phyloP scores from a whole-genome alignment of 1,284 basidiomycete species.

The Cerioporus squamosus region DNA sequence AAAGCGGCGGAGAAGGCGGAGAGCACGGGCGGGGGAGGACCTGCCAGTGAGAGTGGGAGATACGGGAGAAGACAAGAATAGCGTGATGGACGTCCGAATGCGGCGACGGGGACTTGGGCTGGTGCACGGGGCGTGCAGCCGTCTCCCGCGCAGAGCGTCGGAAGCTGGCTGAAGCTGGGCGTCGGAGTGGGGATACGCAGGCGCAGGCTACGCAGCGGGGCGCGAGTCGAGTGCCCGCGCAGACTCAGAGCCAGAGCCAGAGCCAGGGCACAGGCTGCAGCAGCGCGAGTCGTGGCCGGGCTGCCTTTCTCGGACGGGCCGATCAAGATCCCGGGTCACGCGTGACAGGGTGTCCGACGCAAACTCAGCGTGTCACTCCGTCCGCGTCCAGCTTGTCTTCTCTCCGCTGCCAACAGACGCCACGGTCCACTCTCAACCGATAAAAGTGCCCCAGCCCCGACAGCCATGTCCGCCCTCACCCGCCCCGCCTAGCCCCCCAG shows the following conservation, averaged over 20 bases:
- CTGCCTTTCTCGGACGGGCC: not conserved
- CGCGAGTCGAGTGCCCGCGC: too few relatives aligned
- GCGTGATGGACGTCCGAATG: constrained; percentile 16
- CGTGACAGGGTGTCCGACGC: constrained; percentile 2
- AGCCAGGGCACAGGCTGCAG: too few relatives aligned
- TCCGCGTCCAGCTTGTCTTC: constrained; percentile 7
- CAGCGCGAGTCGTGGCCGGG: too few relatives aligned
- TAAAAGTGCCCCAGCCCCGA: constrained; percentile 11
- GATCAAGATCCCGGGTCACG: not conserved
- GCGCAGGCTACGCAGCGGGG: not conserved
- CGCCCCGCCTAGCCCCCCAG: constrained; percentile 14
- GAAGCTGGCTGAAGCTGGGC: not conserved
- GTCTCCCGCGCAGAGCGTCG: not conserved
- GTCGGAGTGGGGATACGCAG: not conserved
- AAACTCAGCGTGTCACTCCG: not conserved
- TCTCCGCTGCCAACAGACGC: constrained; percentile 20
- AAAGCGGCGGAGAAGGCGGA: constrained; percentile 18
- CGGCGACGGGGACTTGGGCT: constrained; percentile 19
- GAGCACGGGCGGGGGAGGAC: constrained; percentile 1
- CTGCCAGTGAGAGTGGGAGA: constrained; percentile 16
- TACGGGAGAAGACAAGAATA: constrained; percentile 21
- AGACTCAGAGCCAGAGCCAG: not conserved
- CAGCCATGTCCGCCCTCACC: constrained; percentile 17
- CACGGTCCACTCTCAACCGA: not conserved
- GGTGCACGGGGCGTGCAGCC: not conserved